These are phyloP conservation scores for Yarrowia keelungensis DNA, from an alignment of 805 yeast genomes.

Conservation along the genomic window DNA sequence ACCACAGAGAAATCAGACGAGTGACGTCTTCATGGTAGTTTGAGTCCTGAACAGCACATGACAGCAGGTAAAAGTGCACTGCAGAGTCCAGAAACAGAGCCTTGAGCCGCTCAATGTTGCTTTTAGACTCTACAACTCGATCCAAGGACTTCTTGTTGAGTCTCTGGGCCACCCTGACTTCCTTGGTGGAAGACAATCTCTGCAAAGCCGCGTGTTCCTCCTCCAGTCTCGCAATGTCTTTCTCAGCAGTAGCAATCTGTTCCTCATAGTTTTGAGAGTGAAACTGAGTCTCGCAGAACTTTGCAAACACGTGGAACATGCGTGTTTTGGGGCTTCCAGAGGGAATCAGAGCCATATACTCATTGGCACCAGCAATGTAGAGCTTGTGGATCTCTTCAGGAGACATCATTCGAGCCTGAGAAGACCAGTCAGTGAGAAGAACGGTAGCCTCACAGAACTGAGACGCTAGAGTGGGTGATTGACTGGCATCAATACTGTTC, in stretches of 20 bases:
- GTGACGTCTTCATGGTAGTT: constrained; percentile 64
- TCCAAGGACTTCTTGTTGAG: neutral
- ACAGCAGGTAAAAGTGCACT: constrained; percentile 10
- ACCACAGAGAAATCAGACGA: constrained; percentile 83
- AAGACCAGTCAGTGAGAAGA: constrained; percentile 17
- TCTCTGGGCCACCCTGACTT: neutral
- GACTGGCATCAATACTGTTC: neutral
- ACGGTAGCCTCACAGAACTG: constrained; percentile 23
- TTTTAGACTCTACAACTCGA: neutral
- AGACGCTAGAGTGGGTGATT: neutral
- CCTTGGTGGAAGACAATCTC: constrained; percentile 44
- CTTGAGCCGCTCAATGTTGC: neutral
- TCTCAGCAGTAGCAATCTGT: neutral
- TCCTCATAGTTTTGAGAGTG: neutral
- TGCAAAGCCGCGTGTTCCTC: constrained; percentile 40
- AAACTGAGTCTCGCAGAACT: constrained; percentile 27
- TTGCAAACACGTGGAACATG: constrained; percentile 30
- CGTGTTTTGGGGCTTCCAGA: neutral
- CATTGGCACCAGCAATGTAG: neutral
- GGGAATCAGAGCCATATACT: constrained; percentile 6
- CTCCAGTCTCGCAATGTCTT: constrained; percentile 9
- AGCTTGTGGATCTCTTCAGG: constrained; percentile 17
- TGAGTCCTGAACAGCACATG: constrained; percentile 10
- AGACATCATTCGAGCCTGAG: constrained; percentile 28
- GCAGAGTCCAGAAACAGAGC: constrained; percentile 13